phyloP scores from a whole-genome alignment of 2,329 filamentous ascomycete genomes.

The Fusarium keratoplasticum region DNA sequence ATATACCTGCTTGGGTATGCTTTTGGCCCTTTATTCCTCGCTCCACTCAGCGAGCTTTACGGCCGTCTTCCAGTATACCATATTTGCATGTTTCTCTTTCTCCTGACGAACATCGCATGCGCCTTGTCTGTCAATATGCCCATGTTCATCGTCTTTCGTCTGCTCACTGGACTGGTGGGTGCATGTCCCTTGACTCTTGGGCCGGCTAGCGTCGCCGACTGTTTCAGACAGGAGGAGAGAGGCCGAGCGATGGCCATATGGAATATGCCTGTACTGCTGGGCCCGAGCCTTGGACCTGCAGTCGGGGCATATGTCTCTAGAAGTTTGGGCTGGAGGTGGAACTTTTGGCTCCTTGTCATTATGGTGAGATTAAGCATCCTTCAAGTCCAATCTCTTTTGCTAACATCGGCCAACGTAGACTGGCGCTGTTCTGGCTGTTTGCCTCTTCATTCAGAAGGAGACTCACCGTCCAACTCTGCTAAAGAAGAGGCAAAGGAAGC shows the following conservation, averaged over 20 bases:
- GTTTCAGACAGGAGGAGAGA: slow-evolving; percentile 63
- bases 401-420: neutral
- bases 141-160: slow-evolving; percentile 69
- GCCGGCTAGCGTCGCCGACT: slow-evolving; percentile 66
- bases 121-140: slow-evolving; percentile 45
- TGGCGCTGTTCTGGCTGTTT: neutral
- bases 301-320: slow-evolving; percentile 58
- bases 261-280: slow-evolving; percentile 43
- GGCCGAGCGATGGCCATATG: slow-evolving; percentile 43
- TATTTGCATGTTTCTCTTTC: slow-evolving; percentile 49
- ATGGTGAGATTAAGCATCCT: neutral
- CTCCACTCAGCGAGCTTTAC: slow-evolving; percentile 61
- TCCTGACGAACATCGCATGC: neutral
- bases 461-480: neutral
- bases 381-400: neutral
- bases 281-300: slow-evolving; percentile 1
- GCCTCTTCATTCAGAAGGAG: neutral
- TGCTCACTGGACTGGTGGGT: slow-evolving; percentile 69
- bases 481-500: neutral
- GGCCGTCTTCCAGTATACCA: slow-evolving; percentile 57
- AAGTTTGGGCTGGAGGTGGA: slow-evolving; percentile 60
- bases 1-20: slow-evolving; percentile 58
- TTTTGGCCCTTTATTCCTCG: slow-evolving; percentile 58
- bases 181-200: slow-evolving; percentile 69
- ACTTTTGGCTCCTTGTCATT: slow-evolving; percentile 62